These are phyloP conservation scores for Phyllosticta citribraziliensis DNA, from an alignment of 2,329 filamentous ascomycete genomes.

Conservation along the genomic window DNA sequence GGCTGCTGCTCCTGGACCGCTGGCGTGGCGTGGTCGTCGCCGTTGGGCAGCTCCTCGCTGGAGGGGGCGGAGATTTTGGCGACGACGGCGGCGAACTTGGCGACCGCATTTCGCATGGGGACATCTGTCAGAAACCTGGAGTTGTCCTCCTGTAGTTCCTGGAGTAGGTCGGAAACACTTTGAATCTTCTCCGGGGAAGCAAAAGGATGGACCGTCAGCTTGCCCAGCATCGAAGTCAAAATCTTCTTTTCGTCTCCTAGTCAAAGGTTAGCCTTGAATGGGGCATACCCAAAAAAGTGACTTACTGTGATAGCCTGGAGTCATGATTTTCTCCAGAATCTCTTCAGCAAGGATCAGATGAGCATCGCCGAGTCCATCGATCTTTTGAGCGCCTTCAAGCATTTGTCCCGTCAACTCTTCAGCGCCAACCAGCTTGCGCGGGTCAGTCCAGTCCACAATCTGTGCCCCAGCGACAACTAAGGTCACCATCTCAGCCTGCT, in stretches of 20 bases:
- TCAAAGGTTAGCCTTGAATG: constrained; percentile 21
- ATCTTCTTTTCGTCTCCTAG: constrained; percentile 79
- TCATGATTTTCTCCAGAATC: constrained; percentile 64
- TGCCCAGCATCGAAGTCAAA: constrained; percentile 66
- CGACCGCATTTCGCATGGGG: constrained; percentile 43
- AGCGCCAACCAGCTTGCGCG: constrained; percentile 62
- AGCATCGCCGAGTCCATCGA: constrained; percentile 58
- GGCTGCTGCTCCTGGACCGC: constrained; percentile 12
- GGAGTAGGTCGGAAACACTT: constrained; percentile 35
- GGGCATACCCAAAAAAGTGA: not conserved
- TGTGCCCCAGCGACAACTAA: constrained; percentile 70
- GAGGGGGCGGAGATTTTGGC: constrained; percentile 39
- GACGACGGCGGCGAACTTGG: constrained; percentile 42
- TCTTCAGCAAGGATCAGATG: constrained; percentile 71
- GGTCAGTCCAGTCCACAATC: constrained; percentile 91
- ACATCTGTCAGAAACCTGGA: constrained; percentile 41
- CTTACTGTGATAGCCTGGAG: constrained; percentile 56
- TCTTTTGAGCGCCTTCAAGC: constrained; percentile 43
- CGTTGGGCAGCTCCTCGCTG: constrained; percentile 20
- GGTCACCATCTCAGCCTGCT: constrained; percentile 64
- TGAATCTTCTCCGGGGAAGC: constrained; percentile 32
- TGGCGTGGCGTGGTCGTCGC: constrained; percentile 12
- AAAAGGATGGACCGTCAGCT: constrained; percentile 66
- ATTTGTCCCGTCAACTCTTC: constrained; percentile 31
- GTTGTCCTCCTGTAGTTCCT: constrained; percentile 35